Conservation (phyloP, 2,329 filamentous ascomycete genomes). For the Dactylonectria estremocensis region DNA sequence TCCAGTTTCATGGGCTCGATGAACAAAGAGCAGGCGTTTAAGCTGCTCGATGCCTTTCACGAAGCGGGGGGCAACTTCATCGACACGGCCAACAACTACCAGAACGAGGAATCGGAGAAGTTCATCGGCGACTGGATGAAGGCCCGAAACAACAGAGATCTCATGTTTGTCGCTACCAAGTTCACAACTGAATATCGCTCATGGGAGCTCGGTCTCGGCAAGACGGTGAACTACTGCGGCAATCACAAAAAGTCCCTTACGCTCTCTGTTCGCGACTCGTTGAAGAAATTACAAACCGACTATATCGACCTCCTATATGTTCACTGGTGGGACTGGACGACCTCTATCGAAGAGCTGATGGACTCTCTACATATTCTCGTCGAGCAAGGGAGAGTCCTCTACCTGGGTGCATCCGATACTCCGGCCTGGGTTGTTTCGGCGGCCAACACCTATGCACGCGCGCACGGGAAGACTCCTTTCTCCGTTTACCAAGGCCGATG, state of each 20-base stretch:
- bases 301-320: constrained; percentile 52
- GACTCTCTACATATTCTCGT: constrained; percentile 45
- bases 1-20: constrained; percentile 64
- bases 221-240: constrained; percentile 55
- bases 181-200: constrained; percentile 58
- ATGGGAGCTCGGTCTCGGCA: not conserved
- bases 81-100: constrained; percentile 74
- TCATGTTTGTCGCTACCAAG: constrained; percentile 70
- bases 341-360: constrained; percentile 46
- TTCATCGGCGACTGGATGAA: constrained; percentile 74
- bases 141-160: constrained; percentile 64
- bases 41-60: constrained; percentile 71
- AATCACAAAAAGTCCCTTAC: constrained; percentile 53
- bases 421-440: constrained; percentile 33
- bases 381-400: constrained; percentile 43
- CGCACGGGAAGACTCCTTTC: constrained; percentile 38
- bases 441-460: no score
- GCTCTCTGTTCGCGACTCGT: no score
- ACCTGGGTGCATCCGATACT: constrained; percentile 47
- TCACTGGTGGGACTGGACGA: constrained; percentile 47
- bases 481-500: constrained; percentile 51
- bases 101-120: constrained; percentile 69
- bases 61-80: constrained; percentile 77
- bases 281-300: constrained; percentile 57
- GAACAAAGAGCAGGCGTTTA: constrained; percentile 68